phyloP scores from a whole-genome alignment of 1,284 basidiomycete species.

The Pseudozyma pruni region DNA sequence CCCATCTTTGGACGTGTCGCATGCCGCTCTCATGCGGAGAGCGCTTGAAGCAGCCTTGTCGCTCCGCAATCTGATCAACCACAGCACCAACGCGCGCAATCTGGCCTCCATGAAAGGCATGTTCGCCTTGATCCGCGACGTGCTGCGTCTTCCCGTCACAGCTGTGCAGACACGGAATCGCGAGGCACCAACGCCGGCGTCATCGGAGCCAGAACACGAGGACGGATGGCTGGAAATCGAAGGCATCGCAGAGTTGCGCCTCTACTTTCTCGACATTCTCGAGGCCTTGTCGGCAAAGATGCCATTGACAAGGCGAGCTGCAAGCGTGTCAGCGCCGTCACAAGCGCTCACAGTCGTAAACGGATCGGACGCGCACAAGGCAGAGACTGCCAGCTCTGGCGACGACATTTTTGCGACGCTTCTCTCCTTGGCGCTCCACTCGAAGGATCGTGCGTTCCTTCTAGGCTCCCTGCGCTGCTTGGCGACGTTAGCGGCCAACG shows the following conservation, averaged over 20 bases:
- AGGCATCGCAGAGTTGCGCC: conserved; percentile 57
- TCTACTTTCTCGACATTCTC: conserved; percentile 62
- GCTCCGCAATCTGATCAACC: conserved; percentile 52
- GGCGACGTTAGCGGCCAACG: conserved; percentile 46
- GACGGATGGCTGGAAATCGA: conserved; percentile 51
- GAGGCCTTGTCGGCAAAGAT: conserved; percentile 48
- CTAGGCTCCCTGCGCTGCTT: conserved; percentile 59
- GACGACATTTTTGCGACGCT: conserved; percentile 57
- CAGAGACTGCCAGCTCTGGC: conserved; percentile 1
- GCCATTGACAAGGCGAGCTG: conserved; percentile 43
- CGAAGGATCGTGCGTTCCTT: conserved; percentile 59
- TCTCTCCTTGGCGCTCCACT: conserved; percentile 44
- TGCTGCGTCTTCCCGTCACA: conserved; percentile 35
- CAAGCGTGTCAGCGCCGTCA: conserved; percentile 1
- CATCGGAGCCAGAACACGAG: conserved; percentile 16
- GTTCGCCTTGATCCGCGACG: conserved; percentile 35
- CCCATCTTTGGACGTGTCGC: conserved; percentile 20
- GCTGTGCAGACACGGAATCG: conserved; percentile 2
- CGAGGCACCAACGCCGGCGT: not conserved
- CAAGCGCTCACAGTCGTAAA: not conserved
- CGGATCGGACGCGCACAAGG: not conserved
- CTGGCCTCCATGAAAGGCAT: conserved; percentile 32
- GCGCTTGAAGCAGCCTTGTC: conserved; percentile 56
- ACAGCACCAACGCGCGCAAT: conserved; percentile 38
- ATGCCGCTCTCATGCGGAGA: conserved; percentile 54